A percentile compares a stretch with the other conserved stretches of the same genome.
phyloP scores from a whole-genome alignment of 2,329 filamentous ascomycete genomes.

The Zarea fungicola region DNA sequence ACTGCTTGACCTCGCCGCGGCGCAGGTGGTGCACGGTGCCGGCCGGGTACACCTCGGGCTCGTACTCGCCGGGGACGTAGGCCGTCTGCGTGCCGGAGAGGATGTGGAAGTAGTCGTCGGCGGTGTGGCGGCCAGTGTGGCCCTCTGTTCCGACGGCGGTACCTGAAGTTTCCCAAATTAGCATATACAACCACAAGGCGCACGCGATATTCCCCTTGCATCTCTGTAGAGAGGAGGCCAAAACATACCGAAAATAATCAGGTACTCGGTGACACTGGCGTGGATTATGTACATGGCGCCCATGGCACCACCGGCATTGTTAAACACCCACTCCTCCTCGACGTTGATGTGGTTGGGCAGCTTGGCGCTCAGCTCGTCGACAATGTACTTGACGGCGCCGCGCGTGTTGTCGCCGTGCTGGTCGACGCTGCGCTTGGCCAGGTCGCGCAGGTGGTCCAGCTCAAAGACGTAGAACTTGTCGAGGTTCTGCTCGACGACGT shows the following conservation, averaged over 20 bases:
- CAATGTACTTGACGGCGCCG: constrained; percentile 63
- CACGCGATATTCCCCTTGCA: not conserved
- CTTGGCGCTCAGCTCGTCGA: constrained; percentile 56
- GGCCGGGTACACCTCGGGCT: constrained; percentile 63
- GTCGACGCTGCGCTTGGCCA: constrained; percentile 60
- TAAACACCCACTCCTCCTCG: constrained; percentile 82
- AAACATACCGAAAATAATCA: constrained; percentile 69
- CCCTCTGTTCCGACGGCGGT: constrained; percentile 81
- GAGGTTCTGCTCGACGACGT: constrained; percentile 53
- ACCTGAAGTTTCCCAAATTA: constrained; percentile 29
- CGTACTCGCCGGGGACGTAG: constrained; percentile 63
- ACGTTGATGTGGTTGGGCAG: constrained; percentile 55
- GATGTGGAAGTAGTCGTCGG: constrained; percentile 94
- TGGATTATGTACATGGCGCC: constrained; percentile 88
- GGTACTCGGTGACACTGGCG: constrained; percentile 83
- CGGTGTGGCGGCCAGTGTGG: constrained; percentile 82
- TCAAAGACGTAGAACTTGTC: constrained; percentile 72
- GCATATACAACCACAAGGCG: too few species aligned
- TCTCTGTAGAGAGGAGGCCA: not conserved
- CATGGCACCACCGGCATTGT: constrained; percentile 89
- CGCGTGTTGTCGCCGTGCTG: constrained; percentile 71
- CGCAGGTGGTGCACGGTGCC: constrained; percentile 68
- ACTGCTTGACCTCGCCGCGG: constrained; percentile 73
- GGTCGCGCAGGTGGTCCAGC: constrained; percentile 59
- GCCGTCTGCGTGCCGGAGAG: constrained; percentile 71